Conservation (phyloP, 345 rosid genomes). For the Trapa bicornis region DNA sequence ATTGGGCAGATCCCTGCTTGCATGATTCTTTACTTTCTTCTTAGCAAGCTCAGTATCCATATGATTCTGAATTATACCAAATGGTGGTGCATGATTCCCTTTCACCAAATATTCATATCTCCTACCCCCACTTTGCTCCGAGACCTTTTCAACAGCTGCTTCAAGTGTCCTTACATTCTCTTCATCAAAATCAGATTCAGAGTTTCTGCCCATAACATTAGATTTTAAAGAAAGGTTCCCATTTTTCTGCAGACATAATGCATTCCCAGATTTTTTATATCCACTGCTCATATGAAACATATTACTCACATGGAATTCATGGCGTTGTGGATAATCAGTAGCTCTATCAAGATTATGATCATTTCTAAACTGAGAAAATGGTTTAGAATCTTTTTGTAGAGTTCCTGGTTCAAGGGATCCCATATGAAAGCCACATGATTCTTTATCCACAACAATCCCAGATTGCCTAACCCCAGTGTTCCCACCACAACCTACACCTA, state of each 20-base stretch:
- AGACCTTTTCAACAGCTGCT: constrained; percentile 10
- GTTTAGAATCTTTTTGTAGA: constrained; percentile 10
- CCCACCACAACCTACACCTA: constrained; percentile 19
- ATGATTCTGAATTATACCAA: constrained; percentile 6
- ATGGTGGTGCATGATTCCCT: constrained; percentile 4
- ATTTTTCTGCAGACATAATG: constrained; percentile 8
- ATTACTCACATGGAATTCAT: constrained; percentile 1
- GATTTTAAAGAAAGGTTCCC: constrained; percentile 9
- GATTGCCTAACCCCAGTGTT: constrained; percentile 14
- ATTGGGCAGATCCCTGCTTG: constrained; percentile 13
- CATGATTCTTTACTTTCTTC: constrained; percentile 16
- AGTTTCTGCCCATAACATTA: constrained; percentile 16
- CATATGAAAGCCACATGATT: constrained; percentile 7
- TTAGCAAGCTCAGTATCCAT: constrained; percentile 11
- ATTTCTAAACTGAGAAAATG: constrained; percentile 10
- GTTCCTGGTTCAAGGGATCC: constrained; percentile 9
- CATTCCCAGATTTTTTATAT: constrained; percentile 6
- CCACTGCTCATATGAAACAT: constrained; percentile 10
- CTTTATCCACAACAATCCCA: constrained; percentile 17
- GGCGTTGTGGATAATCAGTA: constrained; percentile 10
- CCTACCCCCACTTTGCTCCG: constrained; percentile 13
- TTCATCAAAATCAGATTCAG: constrained; percentile 11
- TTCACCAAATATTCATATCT: constrained; percentile 10
- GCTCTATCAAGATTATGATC: constrained; percentile 9
- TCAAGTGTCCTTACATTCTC: constrained; percentile 15